A percentile compares a stretch with the other conserved stretches of the same genome.
These are phyloP conservation scores for Aspergillus wentii DNA, from an alignment of 495 filamentous ascomycete species.

Conservation along the genomic window DNA sequence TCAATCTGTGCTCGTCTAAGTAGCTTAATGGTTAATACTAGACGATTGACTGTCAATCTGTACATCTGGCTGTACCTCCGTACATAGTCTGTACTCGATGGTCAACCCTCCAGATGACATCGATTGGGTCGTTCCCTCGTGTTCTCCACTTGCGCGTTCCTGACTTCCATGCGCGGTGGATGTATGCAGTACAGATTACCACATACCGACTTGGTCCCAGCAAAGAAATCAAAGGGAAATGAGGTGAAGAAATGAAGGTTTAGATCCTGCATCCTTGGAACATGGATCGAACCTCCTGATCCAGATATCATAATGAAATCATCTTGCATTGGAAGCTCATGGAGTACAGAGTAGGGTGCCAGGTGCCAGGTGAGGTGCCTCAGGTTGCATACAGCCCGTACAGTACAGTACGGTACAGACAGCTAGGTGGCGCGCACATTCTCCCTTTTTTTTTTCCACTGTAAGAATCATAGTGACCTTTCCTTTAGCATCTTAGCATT, in stretches of 20 bases:
- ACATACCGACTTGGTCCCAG: slow-evolving; percentile 2
- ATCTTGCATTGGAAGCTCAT: too few species aligned
- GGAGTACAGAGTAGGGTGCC: too few species aligned
- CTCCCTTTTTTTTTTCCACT: slow-evolving; percentile 7
- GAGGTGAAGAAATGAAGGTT: too few species aligned
- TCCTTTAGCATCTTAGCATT: slow-evolving; percentile 1
- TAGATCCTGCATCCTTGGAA: slow-evolving; percentile 2
- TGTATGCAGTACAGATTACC: slow-evolving; percentile 10
- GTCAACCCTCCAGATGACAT: neutral
- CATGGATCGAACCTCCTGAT: neutral
- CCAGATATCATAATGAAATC: too few species aligned
- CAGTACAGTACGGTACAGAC: too few species aligned
- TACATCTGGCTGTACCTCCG: neutral
- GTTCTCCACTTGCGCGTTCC: slow-evolving; percentile 24
- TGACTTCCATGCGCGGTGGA: too few species aligned
- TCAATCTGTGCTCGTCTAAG: too few species aligned
- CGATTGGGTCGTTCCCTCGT: slow-evolving; percentile 16
- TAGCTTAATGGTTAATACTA: too few species aligned
- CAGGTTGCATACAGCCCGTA: too few species aligned
- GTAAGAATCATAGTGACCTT: slow-evolving; percentile 1
- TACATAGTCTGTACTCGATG: neutral
- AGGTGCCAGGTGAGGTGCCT: too few species aligned
- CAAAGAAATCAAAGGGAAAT: neutral
- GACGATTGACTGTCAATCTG: too few species aligned
- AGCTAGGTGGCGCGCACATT: slow-evolving; percentile 2